These are phyloP conservation scores for Coelastrella sp. DNA, from an alignment of 139 green algal species.

Conservation along the genomic window DNA sequence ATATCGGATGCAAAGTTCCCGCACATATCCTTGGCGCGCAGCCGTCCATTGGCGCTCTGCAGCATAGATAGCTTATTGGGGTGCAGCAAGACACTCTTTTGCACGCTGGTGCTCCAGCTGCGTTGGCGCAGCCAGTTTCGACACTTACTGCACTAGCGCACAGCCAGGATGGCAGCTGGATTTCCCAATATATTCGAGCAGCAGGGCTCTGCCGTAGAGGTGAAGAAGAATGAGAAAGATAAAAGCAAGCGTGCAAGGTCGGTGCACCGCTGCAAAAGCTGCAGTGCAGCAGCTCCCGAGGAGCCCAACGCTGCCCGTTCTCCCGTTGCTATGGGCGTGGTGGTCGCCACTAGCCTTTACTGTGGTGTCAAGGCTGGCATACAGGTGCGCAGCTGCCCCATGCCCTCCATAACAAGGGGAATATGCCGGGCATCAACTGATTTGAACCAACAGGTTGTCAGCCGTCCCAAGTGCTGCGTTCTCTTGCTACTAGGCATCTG, in stretches of 20 bases:
- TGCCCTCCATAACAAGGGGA: neutral
- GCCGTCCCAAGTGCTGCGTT: neutral
- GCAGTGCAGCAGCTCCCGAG: neutral
- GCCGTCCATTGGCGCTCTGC: too few species aligned
- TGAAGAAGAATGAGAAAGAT: neutral
- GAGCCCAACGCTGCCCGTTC: neutral
- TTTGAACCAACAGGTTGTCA: neutral
- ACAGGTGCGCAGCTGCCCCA: constrained; percentile 10
- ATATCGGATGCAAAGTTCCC: too few species aligned
- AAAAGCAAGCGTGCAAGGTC: neutral
- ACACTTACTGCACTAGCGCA: neutral
- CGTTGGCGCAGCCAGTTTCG: neutral
- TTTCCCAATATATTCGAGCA: neutral
- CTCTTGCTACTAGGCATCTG: too few species aligned
- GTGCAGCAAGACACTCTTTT: too few species aligned
- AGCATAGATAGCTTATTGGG: too few species aligned
- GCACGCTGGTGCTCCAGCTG: too few species aligned
- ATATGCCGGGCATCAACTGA: constrained; percentile 41
- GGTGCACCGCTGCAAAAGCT: neutral
- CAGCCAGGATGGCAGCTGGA: neutral
- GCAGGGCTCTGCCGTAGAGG: neutral
- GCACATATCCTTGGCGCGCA: too few species aligned
- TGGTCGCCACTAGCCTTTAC: constrained; percentile 40
- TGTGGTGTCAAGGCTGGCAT: constrained; percentile 39
- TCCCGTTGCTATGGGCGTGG: constrained; percentile 20